Base-by-base conservation (phyloP, 2,329 filamentous ascomycete genomes). In the Apiospora marii region DNA sequence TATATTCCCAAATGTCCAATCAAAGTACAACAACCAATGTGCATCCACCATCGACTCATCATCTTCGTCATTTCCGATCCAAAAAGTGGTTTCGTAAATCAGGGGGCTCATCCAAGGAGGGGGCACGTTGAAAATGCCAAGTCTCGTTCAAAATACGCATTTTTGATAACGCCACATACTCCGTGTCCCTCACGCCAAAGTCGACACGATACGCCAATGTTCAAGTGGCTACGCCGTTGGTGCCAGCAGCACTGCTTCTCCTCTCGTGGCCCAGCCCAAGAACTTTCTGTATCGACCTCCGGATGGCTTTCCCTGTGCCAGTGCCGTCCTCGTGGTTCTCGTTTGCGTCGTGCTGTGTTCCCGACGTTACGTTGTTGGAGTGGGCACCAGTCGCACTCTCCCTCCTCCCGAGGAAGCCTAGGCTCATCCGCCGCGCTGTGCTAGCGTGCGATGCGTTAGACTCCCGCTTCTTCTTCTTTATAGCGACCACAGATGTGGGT, bases 361-460 rank as follows among this genome's bases (percentile, higher is more conserved):
- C 41, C 44, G 43, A 27, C 14, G 67, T 48, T 19, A 70, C 72
- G 30, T 48, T 48, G 24, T 48, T 48, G 2, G 68, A 71, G 10
- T 76, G 72, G 37, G 78, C 78, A 16, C 75, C 77, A 0, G 69
- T 74, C 27, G 70, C 76, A 43, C 79, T 82, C 34, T 80, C 78
- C 48, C 78, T 77, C 70, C 85, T 81, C 10, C 84, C 84, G 3
- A 87, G 78, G 3, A 88, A 79, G 3, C 85, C 85, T 61, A 88
- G 83, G 73, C 86, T 88, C 81, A 87, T 80, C 64, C 86, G 83
- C 37, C 86, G 82, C 27, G 80, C 76, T 3, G 80, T 77, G 44
- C 78, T 83, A 13, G 75, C 67, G 67, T 70, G 78, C 24, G 80
- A 80, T n/a, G 74, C 69, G 58, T 70, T 70, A 41, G 49, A 74